Conservation (phyloP, 139 green algal genomes). For the Nannochloris sp. region DNA sequence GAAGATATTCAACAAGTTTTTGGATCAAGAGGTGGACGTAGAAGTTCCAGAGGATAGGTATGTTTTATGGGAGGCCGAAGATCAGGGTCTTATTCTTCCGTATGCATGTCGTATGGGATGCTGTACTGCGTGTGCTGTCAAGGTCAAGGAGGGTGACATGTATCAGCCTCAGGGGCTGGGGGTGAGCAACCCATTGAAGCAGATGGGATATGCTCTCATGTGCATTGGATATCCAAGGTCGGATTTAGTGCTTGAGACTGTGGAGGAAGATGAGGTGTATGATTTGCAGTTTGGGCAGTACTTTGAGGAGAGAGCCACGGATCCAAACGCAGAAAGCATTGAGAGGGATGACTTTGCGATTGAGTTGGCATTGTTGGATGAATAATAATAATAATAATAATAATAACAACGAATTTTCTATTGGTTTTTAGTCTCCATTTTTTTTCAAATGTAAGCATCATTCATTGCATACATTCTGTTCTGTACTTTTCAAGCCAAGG, state of each 20-base stretch:
- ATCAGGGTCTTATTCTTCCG: constrained; percentile 79
- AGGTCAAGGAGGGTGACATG: constrained; percentile 58
- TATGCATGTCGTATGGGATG: constrained; percentile 95
- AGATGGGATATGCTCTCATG: constrained; percentile 88
- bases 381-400: not conserved
- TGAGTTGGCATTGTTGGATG: constrained; percentile 4
- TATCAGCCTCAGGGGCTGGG: constrained; percentile 50
- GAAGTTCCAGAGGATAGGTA: constrained; percentile 60
- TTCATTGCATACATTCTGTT: not conserved
- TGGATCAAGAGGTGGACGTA: constrained; percentile 64
- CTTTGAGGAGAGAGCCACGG: constrained; percentile 61
- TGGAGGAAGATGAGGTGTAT: constrained; percentile 94
- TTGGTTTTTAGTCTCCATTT: not conserved
- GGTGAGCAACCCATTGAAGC: constrained; percentile 44
- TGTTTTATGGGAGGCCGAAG: constrained; percentile 89
- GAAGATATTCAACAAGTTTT: constrained; percentile 69
- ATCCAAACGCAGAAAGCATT: constrained; percentile 48
- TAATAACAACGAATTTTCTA: not conserved
- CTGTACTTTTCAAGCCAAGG: constrained; percentile 47
- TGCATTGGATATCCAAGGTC: constrained; percentile 74
- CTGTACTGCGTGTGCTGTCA: constrained; percentile 93
- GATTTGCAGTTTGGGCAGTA: constrained; percentile 85
- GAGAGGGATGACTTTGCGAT: constrained; percentile 27
- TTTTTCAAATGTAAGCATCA: constrained; percentile 1
- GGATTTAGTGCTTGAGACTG: constrained; percentile 73